Evolutionary conservation across 163 green algal genomes (phyloP).

Genomic region (Coccomyxa subellipsoidea): DNA sequence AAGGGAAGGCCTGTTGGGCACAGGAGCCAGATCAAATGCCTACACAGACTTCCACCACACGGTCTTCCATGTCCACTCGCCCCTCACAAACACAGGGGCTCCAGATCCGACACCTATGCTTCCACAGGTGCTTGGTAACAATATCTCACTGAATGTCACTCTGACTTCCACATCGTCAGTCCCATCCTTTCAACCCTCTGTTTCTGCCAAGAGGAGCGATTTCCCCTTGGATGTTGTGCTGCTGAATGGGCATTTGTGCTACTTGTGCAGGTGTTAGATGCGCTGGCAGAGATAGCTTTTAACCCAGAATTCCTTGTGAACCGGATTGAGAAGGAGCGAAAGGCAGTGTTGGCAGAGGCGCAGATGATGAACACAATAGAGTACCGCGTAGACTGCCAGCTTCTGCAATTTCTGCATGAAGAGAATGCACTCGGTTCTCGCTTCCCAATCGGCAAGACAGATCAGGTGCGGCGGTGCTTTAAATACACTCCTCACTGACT

Average conservation of each 20-base stretch:
- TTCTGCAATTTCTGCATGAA: constrained; percentile 92
- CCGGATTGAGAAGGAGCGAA: constrained; percentile 96
- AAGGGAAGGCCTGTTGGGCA: constrained; percentile 90
- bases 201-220: too few species aligned
- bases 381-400: constrained; percentile 92
- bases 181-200: too few species aligned
- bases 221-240: too few species aligned
- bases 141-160: too few species aligned
- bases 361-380: constrained; percentile 88
- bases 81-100: constrained; percentile 58
- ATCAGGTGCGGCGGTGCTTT: constrained; percentile 48
- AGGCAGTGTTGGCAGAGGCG: constrained; percentile 92
- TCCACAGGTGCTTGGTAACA: constrained; percentile 76
- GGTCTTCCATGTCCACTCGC: constrained; percentile 97
- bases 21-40: constrained; percentile 90
- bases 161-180: too few species aligned
- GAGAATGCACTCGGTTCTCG: constrained; percentile 90
- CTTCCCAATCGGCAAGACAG: constrained; percentile 95
- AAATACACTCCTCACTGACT: too few species aligned
- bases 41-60: constrained; percentile 99
- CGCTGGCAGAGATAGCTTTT: constrained; percentile 89
- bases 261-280: constrained; percentile 78
- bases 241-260: constrained; percentile 6
- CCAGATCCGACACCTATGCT: constrained; percentile 74
- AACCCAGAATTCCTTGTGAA: constrained; percentile 77